A percentile compares a stretch with the other conserved stretches of the same genome.
phyloP scores from a whole-genome alignment of 1,284 basidiomycete genomes.

The Takashimella koratensis region DNA sequence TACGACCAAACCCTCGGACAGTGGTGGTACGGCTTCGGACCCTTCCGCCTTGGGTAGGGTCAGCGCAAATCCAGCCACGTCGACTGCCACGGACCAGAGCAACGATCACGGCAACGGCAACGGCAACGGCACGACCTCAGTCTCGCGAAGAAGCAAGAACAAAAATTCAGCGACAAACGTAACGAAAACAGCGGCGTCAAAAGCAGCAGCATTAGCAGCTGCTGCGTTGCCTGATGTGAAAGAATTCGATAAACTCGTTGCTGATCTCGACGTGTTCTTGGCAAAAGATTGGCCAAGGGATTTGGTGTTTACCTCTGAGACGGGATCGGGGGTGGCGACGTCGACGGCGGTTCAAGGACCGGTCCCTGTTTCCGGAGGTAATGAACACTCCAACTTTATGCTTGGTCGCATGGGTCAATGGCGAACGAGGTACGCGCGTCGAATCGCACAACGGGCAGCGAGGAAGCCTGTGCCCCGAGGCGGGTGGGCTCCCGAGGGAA shows the following conservation, averaged over 20 bases:
- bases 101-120: no score
- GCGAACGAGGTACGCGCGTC: constrained; percentile 23
- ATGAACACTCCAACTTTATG: no score
- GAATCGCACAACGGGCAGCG: constrained; percentile 17
- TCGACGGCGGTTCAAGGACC: no score
- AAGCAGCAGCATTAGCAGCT: not conserved
- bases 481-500: constrained; percentile 47
- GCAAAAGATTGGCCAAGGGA: not conserved
- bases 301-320: no score
- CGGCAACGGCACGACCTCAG: no score
- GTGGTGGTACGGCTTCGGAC: not conserved
- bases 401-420: constrained; percentile 21
- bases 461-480: constrained; percentile 29
- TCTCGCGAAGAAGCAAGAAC: no score
- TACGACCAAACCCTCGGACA: not conserved
- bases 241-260: not conserved
- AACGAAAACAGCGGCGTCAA: not conserved
- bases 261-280: not conserved
- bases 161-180: no score
- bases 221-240: not conserved
- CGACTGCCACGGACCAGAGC: not conserved
- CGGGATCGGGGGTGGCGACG: no score
- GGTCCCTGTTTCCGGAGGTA: no score
- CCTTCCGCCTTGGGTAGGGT: not conserved
- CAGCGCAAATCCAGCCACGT: not conserved